phyloP scores from a whole-genome alignment of 768 basidiomycete species.

The Roridomyces roridus region DNA sequence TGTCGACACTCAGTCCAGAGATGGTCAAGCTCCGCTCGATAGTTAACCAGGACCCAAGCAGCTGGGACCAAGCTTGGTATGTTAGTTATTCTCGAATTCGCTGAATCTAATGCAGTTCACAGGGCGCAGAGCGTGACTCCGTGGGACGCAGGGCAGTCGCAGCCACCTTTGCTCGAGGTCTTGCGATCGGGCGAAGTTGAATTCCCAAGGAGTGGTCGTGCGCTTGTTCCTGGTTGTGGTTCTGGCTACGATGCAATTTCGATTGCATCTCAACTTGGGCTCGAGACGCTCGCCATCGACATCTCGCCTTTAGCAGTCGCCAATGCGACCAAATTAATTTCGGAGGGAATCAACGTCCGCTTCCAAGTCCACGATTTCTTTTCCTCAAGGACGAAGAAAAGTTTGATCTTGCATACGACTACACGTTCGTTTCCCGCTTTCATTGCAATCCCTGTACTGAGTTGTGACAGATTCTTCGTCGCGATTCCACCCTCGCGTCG shows the following conservation, averaged over 20 bases:
- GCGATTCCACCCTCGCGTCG: conserved; percentile 66
- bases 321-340: conserved; percentile 13
- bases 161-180: conserved; percentile 61
- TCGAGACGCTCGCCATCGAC: conserved; percentile 60
- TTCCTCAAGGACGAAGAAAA: conserved; percentile 41
- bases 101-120: background rate
- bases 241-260: conserved; percentile 63
- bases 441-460: background rate
- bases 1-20: background rate
- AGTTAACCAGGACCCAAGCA: conserved; percentile 22
- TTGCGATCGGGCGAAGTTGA: conserved; percentile 51
- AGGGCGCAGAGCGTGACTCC: conserved; percentile 48
- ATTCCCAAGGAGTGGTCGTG: conserved; percentile 49
- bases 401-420: conserved; percentile 70
- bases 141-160: conserved; percentile 64
- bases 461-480: conserved; percentile 65
- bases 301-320: conserved; percentile 60
- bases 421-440: conserved; percentile 49
- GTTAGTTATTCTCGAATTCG: background rate
- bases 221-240: conserved; percentile 67
- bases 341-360: conserved; percentile 35
- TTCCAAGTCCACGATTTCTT: conserved; percentile 64
- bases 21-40: conserved; percentile 11
- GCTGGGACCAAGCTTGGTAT: conserved; percentile 27
- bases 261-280: conserved; percentile 54